Evolutionary conservation across 192 early-diverging fungal species (phyloP).

Genomic region (Endogone sp.): DNA sequence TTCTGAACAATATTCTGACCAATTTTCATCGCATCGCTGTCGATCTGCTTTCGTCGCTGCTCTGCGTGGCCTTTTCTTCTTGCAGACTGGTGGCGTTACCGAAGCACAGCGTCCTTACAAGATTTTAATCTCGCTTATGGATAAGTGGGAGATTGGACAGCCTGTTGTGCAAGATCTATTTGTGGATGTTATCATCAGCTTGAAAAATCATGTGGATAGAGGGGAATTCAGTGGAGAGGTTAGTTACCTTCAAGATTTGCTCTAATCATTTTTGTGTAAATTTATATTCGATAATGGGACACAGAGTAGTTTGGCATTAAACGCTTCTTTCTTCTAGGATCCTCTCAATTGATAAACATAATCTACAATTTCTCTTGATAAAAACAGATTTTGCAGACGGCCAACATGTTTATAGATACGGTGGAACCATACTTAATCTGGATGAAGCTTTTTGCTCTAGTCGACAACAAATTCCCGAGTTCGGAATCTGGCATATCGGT

Average conservation of each 20-base stretch:
- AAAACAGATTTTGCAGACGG: constrained; percentile 67
- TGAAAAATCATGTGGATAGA: constrained; percentile 51
- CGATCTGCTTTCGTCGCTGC: not conserved
- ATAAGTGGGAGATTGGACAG: constrained; percentile 79
- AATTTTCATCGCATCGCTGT: not conserved
- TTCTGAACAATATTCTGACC: not conserved
- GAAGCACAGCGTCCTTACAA: constrained; percentile 67
- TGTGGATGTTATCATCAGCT: constrained; percentile 62
- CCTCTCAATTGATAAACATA: too few species aligned
- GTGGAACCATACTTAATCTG: constrained; percentile 85
- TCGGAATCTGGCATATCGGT: constrained; percentile 3
- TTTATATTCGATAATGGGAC: not conserved
- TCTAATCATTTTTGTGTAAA: not conserved
- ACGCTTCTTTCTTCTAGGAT: not conserved
- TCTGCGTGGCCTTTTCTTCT: not conserved
- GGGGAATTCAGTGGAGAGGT: constrained; percentile 40
- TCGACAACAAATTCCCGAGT: constrained; percentile 40
- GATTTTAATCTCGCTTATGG: constrained; percentile 81
- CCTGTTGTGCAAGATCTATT: constrained; percentile 71
- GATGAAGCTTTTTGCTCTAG: constrained; percentile 59
- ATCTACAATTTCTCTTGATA: not conserved
- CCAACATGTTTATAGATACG: constrained; percentile 88
- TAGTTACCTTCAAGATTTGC: not conserved
- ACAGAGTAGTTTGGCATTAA: not conserved
- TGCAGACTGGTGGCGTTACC: constrained; percentile 13